Evolutionary conservation across 345 rosid species (phyloP).

Genomic region (Alliaria petiolata): DNA sequence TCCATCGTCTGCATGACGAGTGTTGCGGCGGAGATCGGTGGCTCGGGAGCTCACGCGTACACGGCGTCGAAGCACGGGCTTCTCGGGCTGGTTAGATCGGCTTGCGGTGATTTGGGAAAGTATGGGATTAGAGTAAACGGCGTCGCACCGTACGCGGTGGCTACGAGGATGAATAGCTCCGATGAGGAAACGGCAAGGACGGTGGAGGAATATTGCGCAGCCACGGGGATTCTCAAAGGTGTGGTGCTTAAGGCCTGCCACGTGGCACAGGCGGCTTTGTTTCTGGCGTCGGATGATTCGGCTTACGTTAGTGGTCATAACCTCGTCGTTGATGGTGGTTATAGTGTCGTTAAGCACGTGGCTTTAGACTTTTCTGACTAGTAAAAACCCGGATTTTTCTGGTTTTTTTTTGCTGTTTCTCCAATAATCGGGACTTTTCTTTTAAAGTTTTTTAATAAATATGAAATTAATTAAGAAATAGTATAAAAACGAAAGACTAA

Average conservation of each 20-base stretch:
- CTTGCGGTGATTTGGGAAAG: no score
- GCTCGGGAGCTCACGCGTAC: slow-evolving; percentile 64
- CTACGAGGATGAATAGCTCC: slow-evolving; percentile 48
- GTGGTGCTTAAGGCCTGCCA: slow-evolving; percentile 59
- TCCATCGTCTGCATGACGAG: slow-evolving; percentile 73
- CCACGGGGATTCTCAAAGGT: slow-evolving; percentile 56
- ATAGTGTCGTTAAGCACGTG: no score
- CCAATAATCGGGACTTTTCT: background rate
- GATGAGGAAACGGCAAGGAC: slow-evolving; percentile 43
- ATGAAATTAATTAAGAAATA: no score
- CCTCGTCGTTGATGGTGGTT: no score
- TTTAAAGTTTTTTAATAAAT: no score
- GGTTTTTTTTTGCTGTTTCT: no score
- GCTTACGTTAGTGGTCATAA: slow-evolving; percentile 53
- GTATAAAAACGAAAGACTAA: no score
- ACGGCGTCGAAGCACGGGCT: slow-evolving; percentile 73
- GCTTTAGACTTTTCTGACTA: no score
- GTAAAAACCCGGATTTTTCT: no score
- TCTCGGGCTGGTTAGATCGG: no score
- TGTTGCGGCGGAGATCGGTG: slow-evolving; percentile 45
- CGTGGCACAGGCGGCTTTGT: slow-evolving; percentile 54
- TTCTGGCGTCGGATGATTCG: slow-evolving; percentile 76
- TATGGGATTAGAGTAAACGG: no score
- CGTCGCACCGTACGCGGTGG: slow-evolving; percentile 69
- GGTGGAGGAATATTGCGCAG: no score